A percentile compares a stretch with the other conserved stretches of the same genome.
These are phyloP conservation scores for Irpex sp. DNA, from an alignment of 1,284 basidiomycete species.

Conservation along the genomic window DNA sequence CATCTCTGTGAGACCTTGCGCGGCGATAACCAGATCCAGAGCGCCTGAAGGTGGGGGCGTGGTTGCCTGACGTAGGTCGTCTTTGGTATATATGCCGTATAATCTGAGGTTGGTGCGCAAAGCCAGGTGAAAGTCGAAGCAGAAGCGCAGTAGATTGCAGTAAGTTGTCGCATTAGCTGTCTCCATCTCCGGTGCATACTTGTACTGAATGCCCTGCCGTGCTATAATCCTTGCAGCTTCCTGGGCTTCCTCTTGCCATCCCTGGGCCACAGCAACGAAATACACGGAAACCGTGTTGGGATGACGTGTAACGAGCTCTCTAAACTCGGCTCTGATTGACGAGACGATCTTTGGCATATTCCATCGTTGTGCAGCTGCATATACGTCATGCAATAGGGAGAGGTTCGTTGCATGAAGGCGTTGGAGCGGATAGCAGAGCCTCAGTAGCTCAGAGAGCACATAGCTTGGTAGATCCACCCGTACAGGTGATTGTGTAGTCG, in stretches of 20 bases:
- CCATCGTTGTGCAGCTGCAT: neutral
- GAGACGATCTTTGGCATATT: neutral
- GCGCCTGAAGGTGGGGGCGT: too few relatives aligned
- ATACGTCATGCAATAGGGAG: neutral
- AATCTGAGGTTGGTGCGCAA: neutral
- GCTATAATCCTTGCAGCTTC: constrained; percentile 1
- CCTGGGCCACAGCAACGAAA: neutral
- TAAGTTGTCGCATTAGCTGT: neutral
- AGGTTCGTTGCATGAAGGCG: neutral
- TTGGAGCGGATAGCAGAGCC: constrained; percentile 4
- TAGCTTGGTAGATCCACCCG: neutral
- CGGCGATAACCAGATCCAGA: too few relatives aligned
- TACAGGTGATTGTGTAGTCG: neutral
- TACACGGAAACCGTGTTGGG: neutral
- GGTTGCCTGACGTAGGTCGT: too few relatives aligned
- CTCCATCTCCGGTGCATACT: constrained; percentile 6
- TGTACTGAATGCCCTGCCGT: neutral
- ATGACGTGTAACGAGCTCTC: neutral
- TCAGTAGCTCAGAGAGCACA: neutral
- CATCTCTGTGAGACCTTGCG: too few relatives aligned
- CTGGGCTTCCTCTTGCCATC: constrained; percentile 3
- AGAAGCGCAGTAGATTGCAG: neutral
- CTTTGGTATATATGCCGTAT: too few relatives aligned
- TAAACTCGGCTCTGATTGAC: neutral
- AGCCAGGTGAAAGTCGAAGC: neutral